phyloP scores from a whole-genome alignment of 2,329 filamentous ascomycete genomes.

The Pezicula radicicola region DNA sequence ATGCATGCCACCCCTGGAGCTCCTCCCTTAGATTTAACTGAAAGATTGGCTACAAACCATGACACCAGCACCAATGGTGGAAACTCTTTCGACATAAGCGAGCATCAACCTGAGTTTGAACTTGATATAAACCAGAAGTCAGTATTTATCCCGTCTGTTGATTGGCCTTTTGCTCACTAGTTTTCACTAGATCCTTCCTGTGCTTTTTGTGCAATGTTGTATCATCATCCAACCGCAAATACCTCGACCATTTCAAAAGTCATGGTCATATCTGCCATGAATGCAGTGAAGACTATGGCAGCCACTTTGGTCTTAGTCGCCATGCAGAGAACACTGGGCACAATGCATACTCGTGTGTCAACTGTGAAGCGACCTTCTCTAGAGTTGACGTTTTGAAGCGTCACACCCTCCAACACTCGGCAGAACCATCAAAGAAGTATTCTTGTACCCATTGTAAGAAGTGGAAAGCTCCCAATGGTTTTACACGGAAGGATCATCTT shows the following conservation, averaged over 20 bases:
- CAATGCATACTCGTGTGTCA: neutral
- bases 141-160: too few species aligned
- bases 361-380: conserved; percentile 20
- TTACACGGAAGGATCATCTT: conserved; percentile 32
- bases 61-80: too few species aligned
- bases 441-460: conserved; percentile 28
- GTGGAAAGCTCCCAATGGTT: conserved; percentile 26
- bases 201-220: too few species aligned
- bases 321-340: neutral
- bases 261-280: neutral
- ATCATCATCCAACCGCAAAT: too few species aligned
- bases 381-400: conserved; percentile 19
- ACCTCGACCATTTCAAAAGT: too few species aligned
- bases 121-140: too few species aligned
- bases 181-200: too few species aligned
- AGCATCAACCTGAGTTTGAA: too few species aligned
- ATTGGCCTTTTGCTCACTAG: too few species aligned
- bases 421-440: conserved; percentile 5
- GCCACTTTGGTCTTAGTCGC: neutral
- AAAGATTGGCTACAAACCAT: neutral
- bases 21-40: too few species aligned
- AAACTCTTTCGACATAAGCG: too few species aligned
- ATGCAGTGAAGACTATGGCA: neutral
- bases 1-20: too few species aligned
- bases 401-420: conserved; percentile 11